phyloP scores from a whole-genome alignment of 805 yeast species.

The Suhomyces prunicola region DNA sequence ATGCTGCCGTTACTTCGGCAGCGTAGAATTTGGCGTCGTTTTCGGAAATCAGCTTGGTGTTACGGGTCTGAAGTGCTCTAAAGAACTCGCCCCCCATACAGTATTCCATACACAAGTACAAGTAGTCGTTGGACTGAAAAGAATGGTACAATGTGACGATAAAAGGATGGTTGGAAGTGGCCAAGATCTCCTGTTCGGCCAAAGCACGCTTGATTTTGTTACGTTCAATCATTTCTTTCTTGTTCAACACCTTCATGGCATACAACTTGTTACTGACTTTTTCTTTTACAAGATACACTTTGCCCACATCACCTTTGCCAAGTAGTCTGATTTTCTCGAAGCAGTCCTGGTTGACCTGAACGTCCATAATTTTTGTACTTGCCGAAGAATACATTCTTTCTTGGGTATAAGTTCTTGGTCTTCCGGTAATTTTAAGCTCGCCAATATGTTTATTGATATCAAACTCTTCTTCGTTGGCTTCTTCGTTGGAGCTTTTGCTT shows the following conservation, averaged over 20 bases:
- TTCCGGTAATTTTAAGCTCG: constrained; percentile 32
- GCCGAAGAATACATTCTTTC: constrained; percentile 68
- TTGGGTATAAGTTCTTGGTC: constrained; percentile 41
- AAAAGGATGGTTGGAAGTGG: constrained; percentile 94
- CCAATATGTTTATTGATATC: constrained; percentile 43
- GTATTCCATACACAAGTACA: constrained; percentile 95
- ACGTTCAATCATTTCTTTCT: constrained; percentile 91
- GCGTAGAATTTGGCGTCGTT: constrained; percentile 91
- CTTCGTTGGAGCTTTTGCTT: constrained; percentile 3
- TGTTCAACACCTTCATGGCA: constrained; percentile 90
- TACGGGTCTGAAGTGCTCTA: constrained; percentile 89
- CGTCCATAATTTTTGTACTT: constrained; percentile 69
- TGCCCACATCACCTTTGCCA: constrained; percentile 98
- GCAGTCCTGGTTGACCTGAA: constrained; percentile 80
- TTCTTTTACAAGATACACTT: constrained; percentile 88
- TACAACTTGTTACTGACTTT: constrained; percentile 68
- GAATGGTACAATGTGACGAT: constrained; percentile 95
- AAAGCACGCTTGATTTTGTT: constrained; percentile 91
- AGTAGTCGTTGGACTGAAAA: constrained; percentile 87
- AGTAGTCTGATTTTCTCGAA: constrained; percentile 87
- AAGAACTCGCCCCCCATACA: constrained; percentile 99
- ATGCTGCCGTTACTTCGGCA: constrained; percentile 94
- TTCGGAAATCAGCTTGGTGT: constrained; percentile 80
- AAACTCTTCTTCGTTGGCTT: constrained; percentile 36
- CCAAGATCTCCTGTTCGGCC: constrained; percentile 95